Conservation (phyloP, 2,329 filamentous ascomycete genomes). For the Coniochaeta prunicola region DNA sequence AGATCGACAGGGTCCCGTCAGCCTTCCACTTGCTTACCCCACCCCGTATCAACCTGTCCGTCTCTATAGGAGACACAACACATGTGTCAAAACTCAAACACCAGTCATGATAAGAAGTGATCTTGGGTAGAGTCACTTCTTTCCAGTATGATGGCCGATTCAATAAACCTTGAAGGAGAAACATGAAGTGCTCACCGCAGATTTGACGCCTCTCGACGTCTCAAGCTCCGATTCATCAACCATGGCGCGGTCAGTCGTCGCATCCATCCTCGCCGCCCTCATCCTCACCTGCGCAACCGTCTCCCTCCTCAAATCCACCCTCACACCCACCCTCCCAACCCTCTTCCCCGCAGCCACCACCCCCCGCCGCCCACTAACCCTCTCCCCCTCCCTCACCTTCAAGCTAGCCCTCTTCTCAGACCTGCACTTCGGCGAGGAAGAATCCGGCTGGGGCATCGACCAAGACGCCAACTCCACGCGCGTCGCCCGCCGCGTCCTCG, state of each 20-base stretch:
- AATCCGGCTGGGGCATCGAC: slow-evolving; percentile 25
- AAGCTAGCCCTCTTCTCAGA: slow-evolving; percentile 59
- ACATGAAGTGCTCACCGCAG: not conserved
- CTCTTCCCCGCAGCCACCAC: not conserved
- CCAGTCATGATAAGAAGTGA: not conserved
- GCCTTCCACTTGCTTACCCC: not conserved
- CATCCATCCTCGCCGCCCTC: not conserved
- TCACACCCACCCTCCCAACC: not conserved
- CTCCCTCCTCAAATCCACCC: not conserved
- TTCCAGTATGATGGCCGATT: not conserved
- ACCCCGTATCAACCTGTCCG: not conserved
- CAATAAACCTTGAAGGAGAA: not conserved
- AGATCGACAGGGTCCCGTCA: not conserved
- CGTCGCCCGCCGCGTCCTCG: slow-evolving; percentile 27
- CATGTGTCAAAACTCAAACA: not conserved
- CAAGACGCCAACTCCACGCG: slow-evolving; percentile 27
- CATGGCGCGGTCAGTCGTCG: not conserved
- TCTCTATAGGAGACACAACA: too few relatives aligned
- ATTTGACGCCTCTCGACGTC: not conserved
- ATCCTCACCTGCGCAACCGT: not conserved
- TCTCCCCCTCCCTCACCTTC: slow-evolving; percentile 25
- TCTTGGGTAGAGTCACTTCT: not conserved
- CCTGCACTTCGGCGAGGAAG: slow-evolving; percentile 64
- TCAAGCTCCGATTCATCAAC: not conserved
- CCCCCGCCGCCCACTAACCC: not conserved